Evolutionary conservation across 2,329 filamentous ascomycete species (phyloP).

Genomic region (Colletotrichum echinochloae): DNA sequence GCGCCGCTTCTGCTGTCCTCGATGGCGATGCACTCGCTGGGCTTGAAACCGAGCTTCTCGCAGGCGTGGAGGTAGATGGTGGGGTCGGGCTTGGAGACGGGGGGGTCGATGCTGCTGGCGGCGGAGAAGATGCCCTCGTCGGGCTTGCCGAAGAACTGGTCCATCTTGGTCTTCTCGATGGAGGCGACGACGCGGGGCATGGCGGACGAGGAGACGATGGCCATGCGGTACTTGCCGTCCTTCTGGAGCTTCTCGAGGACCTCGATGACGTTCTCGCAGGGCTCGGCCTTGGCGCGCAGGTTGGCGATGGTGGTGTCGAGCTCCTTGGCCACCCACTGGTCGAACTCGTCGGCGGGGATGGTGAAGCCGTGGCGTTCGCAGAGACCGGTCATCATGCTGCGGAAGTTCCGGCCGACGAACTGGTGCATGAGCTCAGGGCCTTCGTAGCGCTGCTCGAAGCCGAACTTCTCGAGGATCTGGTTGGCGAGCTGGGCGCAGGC

Average conservation of each 20-base stretch:
- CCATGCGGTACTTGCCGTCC: constrained; percentile 74
- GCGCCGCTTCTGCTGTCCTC: constrained; percentile 92
- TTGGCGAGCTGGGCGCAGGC: constrained; percentile 91
- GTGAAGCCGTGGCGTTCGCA: constrained; percentile 81
- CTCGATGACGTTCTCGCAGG: constrained; percentile 76
- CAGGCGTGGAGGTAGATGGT: constrained; percentile 87
- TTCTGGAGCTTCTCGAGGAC: constrained; percentile 74
- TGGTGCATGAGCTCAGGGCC: constrained; percentile 82
- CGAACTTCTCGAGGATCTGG: constrained; percentile 78
- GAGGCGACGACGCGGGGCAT: constrained; percentile 82
- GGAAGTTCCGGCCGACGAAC: constrained; percentile 95
- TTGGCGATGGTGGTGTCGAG: constrained; percentile 87
- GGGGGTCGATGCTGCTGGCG: constrained; percentile 79
- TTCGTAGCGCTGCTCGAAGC: constrained; percentile 76
- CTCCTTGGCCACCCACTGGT: constrained; percentile 80
- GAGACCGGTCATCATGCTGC: constrained; percentile 85
- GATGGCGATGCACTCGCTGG: constrained; percentile 80
- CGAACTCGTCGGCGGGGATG: constrained; percentile 75
- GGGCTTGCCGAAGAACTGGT: constrained; percentile 79
- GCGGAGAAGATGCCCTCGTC: constrained; percentile 83
- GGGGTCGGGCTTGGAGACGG: constrained; percentile 90
- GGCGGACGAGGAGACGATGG: constrained; percentile 85
- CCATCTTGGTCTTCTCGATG: constrained; percentile 81
- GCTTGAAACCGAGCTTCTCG: constrained; percentile 76
- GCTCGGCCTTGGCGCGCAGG: constrained; percentile 74